Evolutionary conservation across 805 yeast species (phyloP).

Genomic region (Brettanomyces naardenensis): DNA sequence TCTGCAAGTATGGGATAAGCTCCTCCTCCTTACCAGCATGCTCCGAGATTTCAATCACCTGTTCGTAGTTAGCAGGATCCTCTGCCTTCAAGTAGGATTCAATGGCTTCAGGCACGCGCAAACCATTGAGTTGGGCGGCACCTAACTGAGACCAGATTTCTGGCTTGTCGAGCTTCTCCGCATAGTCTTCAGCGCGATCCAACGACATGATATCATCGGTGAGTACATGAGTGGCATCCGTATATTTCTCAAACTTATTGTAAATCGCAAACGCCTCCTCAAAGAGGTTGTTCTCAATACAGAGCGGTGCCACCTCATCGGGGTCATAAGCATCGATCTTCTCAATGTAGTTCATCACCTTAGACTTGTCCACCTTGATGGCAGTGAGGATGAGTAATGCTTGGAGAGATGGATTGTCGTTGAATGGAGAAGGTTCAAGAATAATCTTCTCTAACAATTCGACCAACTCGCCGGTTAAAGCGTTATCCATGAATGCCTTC

Average conservation of each 20-base stretch:
- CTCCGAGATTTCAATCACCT: constrained; percentile 90
- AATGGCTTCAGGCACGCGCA: constrained; percentile 86
- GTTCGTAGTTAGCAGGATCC: constrained; percentile 83
- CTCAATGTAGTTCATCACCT: constrained; percentile 77
- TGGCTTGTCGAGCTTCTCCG: constrained; percentile 78
- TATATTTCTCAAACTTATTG: constrained; percentile 69
- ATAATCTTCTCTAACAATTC: constrained; percentile 94
- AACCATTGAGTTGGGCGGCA: constrained; percentile 90
- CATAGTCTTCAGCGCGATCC: constrained; percentile 90
- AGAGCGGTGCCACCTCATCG: constrained; percentile 85
- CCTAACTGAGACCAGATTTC: constrained; percentile 95
- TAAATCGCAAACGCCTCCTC: constrained; percentile 95
- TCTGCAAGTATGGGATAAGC: constrained; percentile 71
- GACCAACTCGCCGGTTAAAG: constrained; percentile 84
- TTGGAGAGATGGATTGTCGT: constrained; percentile 90
- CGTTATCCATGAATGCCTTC: constrained; percentile 93
- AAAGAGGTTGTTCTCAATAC: constrained; percentile 77
- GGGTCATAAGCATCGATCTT: constrained; percentile 88
- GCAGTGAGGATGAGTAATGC: constrained; percentile 91
- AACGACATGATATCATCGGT: constrained; percentile 90
- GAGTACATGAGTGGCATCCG: constrained; percentile 80
- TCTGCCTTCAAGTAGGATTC: constrained; percentile 86
- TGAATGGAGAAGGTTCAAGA: constrained; percentile 94
- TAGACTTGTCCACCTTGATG: constrained; percentile 85
- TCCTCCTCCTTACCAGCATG: constrained; percentile 97